Evolutionary conservation across 176 grass and related monocot species (phyloP).

Genomic region (Avena eriantha): DNA sequence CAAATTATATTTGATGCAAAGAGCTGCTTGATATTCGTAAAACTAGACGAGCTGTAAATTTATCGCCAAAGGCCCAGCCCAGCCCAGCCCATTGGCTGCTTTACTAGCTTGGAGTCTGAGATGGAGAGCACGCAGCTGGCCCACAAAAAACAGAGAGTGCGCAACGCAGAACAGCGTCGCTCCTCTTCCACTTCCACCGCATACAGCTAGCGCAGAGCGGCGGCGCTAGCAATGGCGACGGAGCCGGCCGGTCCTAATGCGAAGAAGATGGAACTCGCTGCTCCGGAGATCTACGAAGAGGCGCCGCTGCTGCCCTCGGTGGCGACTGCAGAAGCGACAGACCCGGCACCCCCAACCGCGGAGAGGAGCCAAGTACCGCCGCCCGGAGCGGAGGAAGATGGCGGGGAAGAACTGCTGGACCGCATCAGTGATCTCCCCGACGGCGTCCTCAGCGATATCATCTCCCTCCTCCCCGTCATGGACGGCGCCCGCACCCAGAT

Average conservation of each 20-base stretch:
- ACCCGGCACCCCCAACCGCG: too few species aligned
- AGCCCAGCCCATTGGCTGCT: too few species aligned
- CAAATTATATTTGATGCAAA: too few species aligned
- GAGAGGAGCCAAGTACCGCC: neutral
- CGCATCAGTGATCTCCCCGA: neutral
- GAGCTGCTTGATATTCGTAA: too few species aligned
- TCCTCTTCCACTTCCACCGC: neutral
- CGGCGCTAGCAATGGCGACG: neutral
- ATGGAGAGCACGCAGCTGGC: too few species aligned
- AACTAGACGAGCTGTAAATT: too few species aligned
- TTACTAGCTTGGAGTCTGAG: too few species aligned
- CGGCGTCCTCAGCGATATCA: neutral
- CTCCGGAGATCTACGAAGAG: neutral
- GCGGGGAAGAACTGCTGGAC: neutral
- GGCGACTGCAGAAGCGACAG: too few species aligned
- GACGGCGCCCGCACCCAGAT: conserved; percentile 12
- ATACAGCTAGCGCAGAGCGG: neutral
- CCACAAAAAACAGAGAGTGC: too few species aligned
- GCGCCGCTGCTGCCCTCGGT: neutral
- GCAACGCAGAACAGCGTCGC: too few species aligned
- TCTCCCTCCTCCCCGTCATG: conserved; percentile 12
- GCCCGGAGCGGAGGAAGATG: neutral
- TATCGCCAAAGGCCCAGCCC: too few species aligned
- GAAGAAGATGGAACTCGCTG: neutral
- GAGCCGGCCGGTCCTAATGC: neutral